Conservation (phyloP, 441 rosid genomes). For the Mallotus japonicus region DNA sequence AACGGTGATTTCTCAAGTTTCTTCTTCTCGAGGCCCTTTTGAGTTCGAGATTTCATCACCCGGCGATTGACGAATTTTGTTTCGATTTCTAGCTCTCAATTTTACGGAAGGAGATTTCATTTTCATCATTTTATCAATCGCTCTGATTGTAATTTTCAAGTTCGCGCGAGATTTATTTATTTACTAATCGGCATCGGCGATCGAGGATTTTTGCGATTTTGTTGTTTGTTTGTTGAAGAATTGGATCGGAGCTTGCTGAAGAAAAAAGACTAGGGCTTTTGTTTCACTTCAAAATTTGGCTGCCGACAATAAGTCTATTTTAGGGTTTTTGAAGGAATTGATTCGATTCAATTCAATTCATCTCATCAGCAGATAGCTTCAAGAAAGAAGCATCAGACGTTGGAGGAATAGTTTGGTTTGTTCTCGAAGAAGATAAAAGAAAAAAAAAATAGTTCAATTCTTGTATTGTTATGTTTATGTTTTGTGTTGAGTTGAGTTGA, state of each 20-base stretch:
- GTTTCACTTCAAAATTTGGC: not conserved
- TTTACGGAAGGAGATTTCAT: not conserved
- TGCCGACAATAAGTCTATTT: not conserved
- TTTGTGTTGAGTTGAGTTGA: slow-evolving; percentile 16
- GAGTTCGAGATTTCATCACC: not conserved
- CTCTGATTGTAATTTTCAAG: not conserved
- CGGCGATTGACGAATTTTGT: not conserved
- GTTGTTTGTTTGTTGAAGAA: slow-evolving; percentile 18
- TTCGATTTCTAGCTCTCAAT: not conserved
- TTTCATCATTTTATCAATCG: not conserved
- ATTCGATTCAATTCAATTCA: not conserved
- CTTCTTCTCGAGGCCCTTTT: not conserved
- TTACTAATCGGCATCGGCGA: not conserved
- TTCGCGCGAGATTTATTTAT: slow-evolving; percentile 1
- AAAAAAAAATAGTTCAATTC: slow-evolving; percentile 13
- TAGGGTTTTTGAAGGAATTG: not conserved
- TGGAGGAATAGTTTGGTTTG: slow-evolving; percentile 30
- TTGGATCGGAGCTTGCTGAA: not conserved
- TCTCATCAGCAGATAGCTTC: no score
- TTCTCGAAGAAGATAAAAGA: slow-evolving; percentile 27
- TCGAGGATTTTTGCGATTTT: slow-evolving; percentile 17
- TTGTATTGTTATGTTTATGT: slow-evolving; percentile 19
- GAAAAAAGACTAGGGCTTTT: not conserved
- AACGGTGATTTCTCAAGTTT: not conserved
- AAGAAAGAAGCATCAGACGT: not conserved